phyloP scores from a whole-genome alignment of 495 filamentous ascomycete species.

The Penicilliopsis zonata region DNA sequence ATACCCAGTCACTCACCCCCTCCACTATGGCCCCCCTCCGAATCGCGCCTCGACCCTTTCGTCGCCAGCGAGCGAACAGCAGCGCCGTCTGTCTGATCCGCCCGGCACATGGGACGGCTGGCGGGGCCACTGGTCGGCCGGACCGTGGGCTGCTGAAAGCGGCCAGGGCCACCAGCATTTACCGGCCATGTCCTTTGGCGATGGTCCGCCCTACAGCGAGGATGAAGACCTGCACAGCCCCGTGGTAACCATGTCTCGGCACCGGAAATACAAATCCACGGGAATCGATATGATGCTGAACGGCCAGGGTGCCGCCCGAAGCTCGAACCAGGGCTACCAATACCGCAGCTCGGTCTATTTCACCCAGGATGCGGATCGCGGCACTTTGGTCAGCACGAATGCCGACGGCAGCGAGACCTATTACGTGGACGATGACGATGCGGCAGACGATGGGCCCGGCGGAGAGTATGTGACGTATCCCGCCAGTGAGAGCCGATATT shows the following conservation, averaged over 20 bases:
- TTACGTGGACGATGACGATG: conserved; percentile 55
- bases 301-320: conserved; percentile 33
- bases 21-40: conserved; percentile 83
- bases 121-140: conserved; percentile 38
- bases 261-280: conserved; percentile 75
- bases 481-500: conserved; percentile 47
- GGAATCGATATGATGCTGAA: conserved; percentile 24
- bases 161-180: conserved; percentile 47
- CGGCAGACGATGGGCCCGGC: conserved; percentile 54
- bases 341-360: conserved; percentile 21
- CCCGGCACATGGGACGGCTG: conserved; percentile 46
- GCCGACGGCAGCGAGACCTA: conserved; percentile 68
- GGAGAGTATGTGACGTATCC: conserved; percentile 77
- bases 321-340: conserved; percentile 20
- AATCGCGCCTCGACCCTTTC: conserved; percentile 69
- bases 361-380: conserved; percentile 37
- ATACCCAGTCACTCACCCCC: conserved; percentile 66
- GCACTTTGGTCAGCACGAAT: conserved; percentile 53
- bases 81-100: conserved; percentile 69
- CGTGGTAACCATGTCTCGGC: conserved; percentile 61
- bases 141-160: conserved; percentile 34
- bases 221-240: conserved; percentile 93
- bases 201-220: conserved; percentile 94
- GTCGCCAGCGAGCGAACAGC: conserved; percentile 71
- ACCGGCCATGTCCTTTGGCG: conserved; percentile 74